Conservation (phyloP, 176 grass and related monocot genomes). For the Pontederia crassipes region DNA sequence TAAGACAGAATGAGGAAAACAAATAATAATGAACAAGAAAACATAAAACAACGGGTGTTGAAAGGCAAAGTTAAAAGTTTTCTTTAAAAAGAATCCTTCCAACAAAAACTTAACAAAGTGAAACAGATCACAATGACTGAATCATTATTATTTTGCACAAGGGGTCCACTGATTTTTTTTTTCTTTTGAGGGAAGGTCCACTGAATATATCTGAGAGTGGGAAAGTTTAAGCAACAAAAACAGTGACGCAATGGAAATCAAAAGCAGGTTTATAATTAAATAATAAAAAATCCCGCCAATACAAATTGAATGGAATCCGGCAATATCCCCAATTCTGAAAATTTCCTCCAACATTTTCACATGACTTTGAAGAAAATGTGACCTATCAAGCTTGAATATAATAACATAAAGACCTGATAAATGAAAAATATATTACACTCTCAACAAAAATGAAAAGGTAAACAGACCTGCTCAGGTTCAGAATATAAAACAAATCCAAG, state of each 20-base stretch:
- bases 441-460: background rate
- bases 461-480: constrained; percentile 83
- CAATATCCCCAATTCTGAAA: no score
- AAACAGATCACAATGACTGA: background rate
- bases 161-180: no score
- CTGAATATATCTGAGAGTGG: no score
- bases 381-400: background rate
- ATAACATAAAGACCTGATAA: background rate
- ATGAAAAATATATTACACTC: background rate
- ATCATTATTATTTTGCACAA: no score
- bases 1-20: background rate
- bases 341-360: no score
- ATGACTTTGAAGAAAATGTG: no score
- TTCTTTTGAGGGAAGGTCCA: no score
- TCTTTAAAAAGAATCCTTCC: no score
- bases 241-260: background rate
- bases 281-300: no score
- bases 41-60: background rate
- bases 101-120: background rate
- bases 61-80: background rate
- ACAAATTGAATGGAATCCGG: no score
- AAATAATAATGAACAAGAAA: background rate
- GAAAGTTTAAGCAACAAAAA: background rate
- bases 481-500: constrained; percentile 98
- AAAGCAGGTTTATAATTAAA: no score